These are phyloP conservation scores for Mucor saturninus DNA, from an alignment of 371 early-diverging fungal genomes.

Conservation along the genomic window DNA sequence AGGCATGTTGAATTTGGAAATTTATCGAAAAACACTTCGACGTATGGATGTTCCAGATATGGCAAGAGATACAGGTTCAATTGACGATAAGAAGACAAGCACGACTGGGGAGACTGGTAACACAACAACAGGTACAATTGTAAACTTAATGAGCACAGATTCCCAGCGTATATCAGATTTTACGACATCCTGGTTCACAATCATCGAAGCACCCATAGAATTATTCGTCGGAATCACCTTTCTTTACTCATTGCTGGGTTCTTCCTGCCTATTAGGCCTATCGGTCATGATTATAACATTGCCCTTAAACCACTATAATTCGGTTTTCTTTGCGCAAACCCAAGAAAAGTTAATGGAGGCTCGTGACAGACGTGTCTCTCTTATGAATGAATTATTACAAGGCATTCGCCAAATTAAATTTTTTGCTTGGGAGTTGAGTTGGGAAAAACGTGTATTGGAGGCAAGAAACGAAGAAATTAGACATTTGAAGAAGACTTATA, in stretches of 20 bases:
- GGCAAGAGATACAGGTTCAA: slow-evolving; percentile 35
- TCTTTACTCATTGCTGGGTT: slow-evolving; percentile 68
- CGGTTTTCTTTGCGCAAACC: slow-evolving; percentile 54
- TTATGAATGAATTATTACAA: slow-evolving; percentile 49
- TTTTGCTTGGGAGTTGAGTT: slow-evolving; percentile 65
- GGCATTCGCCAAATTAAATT: slow-evolving; percentile 65
- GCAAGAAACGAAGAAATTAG: slow-evolving; percentile 58
- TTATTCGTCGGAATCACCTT: slow-evolving; percentile 64
- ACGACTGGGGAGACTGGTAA: slow-evolving; percentile 23
- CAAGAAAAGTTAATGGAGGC: slow-evolving; percentile 59
- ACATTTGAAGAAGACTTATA: slow-evolving; percentile 40
- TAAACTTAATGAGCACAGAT: slow-evolving; percentile 88
- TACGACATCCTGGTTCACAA: slow-evolving; percentile 44
- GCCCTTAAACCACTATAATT: slow-evolving; percentile 59
- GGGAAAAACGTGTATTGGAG: slow-evolving; percentile 46
- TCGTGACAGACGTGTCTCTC: slow-evolving; percentile 56
- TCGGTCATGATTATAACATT: slow-evolving; percentile 56
- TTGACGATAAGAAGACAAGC: slow-evolving; percentile 14
- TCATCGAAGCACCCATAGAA: slow-evolving; percentile 64
- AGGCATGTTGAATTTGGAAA: slow-evolving; percentile 57
- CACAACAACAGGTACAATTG: slow-evolving; percentile 68
- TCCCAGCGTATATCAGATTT: slow-evolving; percentile 67
- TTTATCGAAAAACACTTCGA: slow-evolving; percentile 62
- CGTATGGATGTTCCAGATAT: slow-evolving; percentile 32
- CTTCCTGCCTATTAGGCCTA: slow-evolving; percentile 71